A percentile compares a stretch with the other conserved stretches of the same genome.
phyloP scores from a whole-genome alignment of 129 eudicot genomes.

The Artemisia argyi region DNA sequence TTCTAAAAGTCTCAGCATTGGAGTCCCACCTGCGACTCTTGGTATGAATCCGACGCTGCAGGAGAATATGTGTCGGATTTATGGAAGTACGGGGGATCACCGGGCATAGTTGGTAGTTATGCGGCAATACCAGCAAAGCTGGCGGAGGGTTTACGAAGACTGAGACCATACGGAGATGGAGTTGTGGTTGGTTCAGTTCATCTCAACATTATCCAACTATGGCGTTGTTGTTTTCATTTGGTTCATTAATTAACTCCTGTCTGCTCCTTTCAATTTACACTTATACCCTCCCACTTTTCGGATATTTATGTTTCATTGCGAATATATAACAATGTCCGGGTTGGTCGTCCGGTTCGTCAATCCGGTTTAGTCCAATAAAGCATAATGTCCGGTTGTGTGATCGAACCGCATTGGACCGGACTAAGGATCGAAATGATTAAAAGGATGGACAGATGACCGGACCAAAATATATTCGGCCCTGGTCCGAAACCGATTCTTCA shows the following conservation, averaged over 20 bases:
- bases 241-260: neutral
- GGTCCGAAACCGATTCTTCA: too few relatives aligned
- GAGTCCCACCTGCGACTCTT: constrained; percentile 64
- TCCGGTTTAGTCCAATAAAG: too few relatives aligned
- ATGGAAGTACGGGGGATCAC: constrained; percentile 7
- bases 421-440: too few relatives aligned
- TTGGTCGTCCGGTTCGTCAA: too few relatives aligned
- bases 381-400: too few relatives aligned
- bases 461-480: too few relatives aligned
- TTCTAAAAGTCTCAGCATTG: constrained; percentile 61
- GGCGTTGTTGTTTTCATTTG: neutral
- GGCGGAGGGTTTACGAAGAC: constrained; percentile 26
- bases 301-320: too few relatives aligned
- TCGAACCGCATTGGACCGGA: too few relatives aligned
- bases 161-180: constrained; percentile 15
- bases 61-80: neutral
- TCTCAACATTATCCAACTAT: neutral
- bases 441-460: too few relatives aligned
- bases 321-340: too few relatives aligned
- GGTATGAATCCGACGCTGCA: constrained; percentile 20
- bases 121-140: constrained; percentile 20
- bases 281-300: neutral
- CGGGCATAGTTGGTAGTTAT: constrained; percentile 26
- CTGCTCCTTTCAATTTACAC: neutral
- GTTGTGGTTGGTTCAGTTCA: neutral